phyloP scores from a whole-genome alignment of 1,284 basidiomycete species.

The Pascua guehoae region DNA sequence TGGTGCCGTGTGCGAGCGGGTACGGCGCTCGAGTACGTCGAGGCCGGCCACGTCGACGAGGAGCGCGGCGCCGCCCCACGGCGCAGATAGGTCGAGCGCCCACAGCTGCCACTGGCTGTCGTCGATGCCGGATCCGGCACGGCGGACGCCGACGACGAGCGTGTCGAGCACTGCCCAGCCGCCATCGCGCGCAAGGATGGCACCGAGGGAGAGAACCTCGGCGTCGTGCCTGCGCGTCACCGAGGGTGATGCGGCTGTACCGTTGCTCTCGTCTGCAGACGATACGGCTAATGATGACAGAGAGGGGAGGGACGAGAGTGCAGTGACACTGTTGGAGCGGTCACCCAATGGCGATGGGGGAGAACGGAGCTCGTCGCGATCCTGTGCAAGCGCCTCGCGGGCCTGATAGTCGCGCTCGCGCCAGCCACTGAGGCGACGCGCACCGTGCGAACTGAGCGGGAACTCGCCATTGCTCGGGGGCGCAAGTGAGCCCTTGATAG shows the following conservation, averaged over 20 bases:
- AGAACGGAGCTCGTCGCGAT: background rate
- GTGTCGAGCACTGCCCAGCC: slow-evolving; percentile 23
- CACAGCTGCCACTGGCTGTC: slow-evolving; percentile 41
- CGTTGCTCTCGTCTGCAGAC: slow-evolving; percentile 6
- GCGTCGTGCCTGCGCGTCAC: slow-evolving; percentile 22
- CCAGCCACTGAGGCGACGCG: slow-evolving; percentile 28
- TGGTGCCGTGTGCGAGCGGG: background rate
- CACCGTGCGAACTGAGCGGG: slow-evolving; percentile 31
- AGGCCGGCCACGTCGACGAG: slow-evolving; percentile 25
- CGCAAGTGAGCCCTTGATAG: background rate
- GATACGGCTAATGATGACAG: slow-evolving; percentile 1
- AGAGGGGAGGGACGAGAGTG: slow-evolving; percentile 2
- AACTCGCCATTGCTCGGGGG: background rate
- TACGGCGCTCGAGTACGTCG: slow-evolving; percentile 16
- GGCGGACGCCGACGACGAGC: slow-evolving; percentile 28
- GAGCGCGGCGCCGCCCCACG: slow-evolving; percentile 34
- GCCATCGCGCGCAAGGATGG: slow-evolving; percentile 22
- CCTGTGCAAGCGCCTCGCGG: slow-evolving; percentile 6
- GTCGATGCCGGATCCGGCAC: slow-evolving; percentile 30
- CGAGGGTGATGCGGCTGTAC: background rate
- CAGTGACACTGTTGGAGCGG: slow-evolving; percentile 8
- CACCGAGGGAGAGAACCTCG: slow-evolving; percentile 31
- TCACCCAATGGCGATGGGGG: slow-evolving; percentile 11
- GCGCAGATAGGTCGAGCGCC: slow-evolving; percentile 27
- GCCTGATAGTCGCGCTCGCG: background rate